phyloP scores from a whole-genome alignment of 306 rosid species.

The Ormosia semicastrata region DNA sequence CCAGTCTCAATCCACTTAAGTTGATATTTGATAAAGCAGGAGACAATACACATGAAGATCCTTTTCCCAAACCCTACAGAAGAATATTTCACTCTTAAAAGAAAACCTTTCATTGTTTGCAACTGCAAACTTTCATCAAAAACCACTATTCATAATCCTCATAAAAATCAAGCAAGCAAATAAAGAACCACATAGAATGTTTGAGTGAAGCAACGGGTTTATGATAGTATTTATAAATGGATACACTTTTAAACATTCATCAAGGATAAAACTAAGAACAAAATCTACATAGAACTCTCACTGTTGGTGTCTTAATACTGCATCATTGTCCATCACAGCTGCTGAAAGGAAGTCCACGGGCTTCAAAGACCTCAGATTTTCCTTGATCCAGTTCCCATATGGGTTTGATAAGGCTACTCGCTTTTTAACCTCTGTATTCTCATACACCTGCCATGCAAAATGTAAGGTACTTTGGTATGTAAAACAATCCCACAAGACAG shows the following conservation, averaged over 20 bases:
- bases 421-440: constrained; percentile 95
- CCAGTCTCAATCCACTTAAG: constrained; percentile 18
- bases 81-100: constrained; percentile 14
- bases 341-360: constrained; percentile 76
- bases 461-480: constrained; percentile 2
- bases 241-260: constrained; percentile 1
- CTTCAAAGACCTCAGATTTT: constrained; percentile 71
- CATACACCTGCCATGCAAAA: constrained; percentile 73
- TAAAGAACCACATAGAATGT: constrained; percentile 6
- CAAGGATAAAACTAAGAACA: constrained; percentile 15
- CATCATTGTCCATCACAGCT: constrained; percentile 75
- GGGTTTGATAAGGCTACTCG: constrained; percentile 85
- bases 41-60: constrained; percentile 3
- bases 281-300: constrained; percentile 54
- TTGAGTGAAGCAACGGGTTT: constrained; percentile 6
- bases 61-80: constrained; percentile 6
- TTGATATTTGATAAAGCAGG: constrained; percentile 5
- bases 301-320: constrained; percentile 87
- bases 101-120: neutral
- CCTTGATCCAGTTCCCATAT: constrained; percentile 91
- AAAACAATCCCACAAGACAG: constrained; percentile 2
- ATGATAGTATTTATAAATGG: constrained; percentile 20
- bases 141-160: constrained; percentile 12
- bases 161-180: constrained; percentile 6
- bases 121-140: neutral